phyloP scores from a whole-genome alignment of 164 flowering plant species.

The Vitis riparia region DNA sequence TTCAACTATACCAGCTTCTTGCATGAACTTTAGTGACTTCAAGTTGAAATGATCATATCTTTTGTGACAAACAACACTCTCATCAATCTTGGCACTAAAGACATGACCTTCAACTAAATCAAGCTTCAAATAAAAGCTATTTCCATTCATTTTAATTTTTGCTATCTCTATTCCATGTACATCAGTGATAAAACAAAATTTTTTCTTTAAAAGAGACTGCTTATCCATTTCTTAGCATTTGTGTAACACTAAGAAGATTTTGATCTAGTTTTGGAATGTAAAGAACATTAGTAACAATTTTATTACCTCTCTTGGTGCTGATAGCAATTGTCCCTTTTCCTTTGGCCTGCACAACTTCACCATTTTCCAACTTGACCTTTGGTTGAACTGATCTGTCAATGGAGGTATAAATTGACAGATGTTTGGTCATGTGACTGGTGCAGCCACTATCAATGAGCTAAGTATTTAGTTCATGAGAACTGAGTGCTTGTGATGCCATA shows the following conservation, averaged over 20 bases:
- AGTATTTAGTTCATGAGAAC: too few species aligned
- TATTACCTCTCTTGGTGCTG: background rate
- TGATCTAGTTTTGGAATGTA: background rate
- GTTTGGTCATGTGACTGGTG: too few species aligned
- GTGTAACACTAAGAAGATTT: background rate
- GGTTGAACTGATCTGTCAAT: too few species aligned
- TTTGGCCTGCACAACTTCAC: background rate
- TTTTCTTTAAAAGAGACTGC: background rate
- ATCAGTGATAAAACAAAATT: background rate
- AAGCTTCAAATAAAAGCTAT: background rate
- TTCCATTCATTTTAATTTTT: background rate
- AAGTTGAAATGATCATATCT: too few species aligned
- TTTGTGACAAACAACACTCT: too few species aligned
- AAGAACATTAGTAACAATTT: background rate
- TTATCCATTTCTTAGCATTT: background rate
- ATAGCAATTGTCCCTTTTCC: background rate
- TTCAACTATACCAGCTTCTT: too few species aligned
- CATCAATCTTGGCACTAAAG: too few species aligned
- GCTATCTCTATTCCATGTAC: background rate
- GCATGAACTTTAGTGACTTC: too few species aligned
- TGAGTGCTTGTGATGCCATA: too few species aligned
- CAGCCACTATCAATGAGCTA: too few species aligned
- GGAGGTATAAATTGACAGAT: too few species aligned
- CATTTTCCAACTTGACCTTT: background rate
- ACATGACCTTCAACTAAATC: too few species aligned